Percentiles rank a stretch among this genome's conserved stretches.
Evolutionary conservation across 495 filamentous ascomycete genomes (phyloP).

Genomic region (Melanomma pulvis-pyrius): DNA sequence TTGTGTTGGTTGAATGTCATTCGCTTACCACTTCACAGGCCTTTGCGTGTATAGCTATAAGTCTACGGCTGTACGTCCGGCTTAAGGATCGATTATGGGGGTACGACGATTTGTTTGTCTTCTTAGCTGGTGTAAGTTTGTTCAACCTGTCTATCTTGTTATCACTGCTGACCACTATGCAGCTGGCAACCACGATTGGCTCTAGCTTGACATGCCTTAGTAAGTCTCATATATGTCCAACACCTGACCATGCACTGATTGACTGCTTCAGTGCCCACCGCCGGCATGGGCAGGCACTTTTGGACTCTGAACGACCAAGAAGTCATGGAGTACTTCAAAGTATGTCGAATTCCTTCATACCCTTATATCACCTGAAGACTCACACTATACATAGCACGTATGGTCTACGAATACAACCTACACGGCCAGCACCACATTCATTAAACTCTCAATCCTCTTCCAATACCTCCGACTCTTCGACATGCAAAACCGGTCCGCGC

Average conservation of each 20-base stretch:
- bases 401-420: conserved; percentile 33
- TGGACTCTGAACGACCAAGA: conserved; percentile 11
- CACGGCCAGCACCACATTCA: conserved; percentile 28
- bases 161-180: background rate
- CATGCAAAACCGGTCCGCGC: conserved; percentile 8
- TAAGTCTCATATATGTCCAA: conserved; percentile 1
- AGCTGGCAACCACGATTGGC: conserved; percentile 17
- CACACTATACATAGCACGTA: conserved; percentile 17
- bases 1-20: background rate
- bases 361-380: background rate
- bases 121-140: conserved; percentile 22
- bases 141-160: background rate
- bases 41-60: conserved; percentile 25
- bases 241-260: background rate
- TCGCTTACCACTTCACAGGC: background rate
- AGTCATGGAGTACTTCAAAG: conserved; percentile 25
- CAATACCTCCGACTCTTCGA: conserved; percentile 37
- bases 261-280: conserved; percentile 18
- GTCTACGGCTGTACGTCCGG: conserved; percentile 26
- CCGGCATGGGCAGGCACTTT: conserved; percentile 32
- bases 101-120: conserved; percentile 35
- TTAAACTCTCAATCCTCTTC: conserved; percentile 35
- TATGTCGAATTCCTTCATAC: background rate
- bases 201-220: conserved; percentile 30
- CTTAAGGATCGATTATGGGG: conserved; percentile 20